Base-by-base conservation (phyloP, 108 stramenopile species). In the Conticribra guillardii region DNA sequence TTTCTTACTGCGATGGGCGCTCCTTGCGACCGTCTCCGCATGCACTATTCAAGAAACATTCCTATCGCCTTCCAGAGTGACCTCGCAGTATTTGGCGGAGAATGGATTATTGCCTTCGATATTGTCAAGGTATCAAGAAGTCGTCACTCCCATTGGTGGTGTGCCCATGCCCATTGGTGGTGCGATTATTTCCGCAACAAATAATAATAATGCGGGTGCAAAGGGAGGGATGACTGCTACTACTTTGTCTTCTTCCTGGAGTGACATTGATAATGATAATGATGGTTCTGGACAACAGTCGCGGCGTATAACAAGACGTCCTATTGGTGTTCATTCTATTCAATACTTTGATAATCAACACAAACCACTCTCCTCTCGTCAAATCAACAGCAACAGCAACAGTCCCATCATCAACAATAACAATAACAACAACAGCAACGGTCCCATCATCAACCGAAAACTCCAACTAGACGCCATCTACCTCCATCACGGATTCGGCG, bases 401-500 rank as follows among this genome's bases (percentile, higher is more conserved):
- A 54, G 24, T 47, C 9, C 4, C 58, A 57, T 41, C 26, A 16
- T 14, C 57, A 15, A 67, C 23, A 54, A 63, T 27, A 73, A 60
- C 67, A 45, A 16, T 19, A 14, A 47, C 34, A 9, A 52, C 49
- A 54, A 53, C 4, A 31, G 27, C 28, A 37, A 52, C 64, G 37
- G 24, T 47, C 14, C 16, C 60, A 60, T 45, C 15, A 11, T 7
- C 67, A 37, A 66, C 18, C 50, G 11, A 41, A 49, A 15, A 58
- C 45, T 41, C 16, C 11, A 30, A 7, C 80, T 77, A 32, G 73
- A 81, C 34, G 85, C 78, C 17, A 37, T 94, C 5, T 84, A 88
- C 60, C 60, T 87, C 30, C 87, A 94, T 55, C 93, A 94, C 59
- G 93, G 93, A 16, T 94, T 94, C 66, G 93, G 93, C 2, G 93